Evolutionary conservation across 306 rosid genomes (phyloP).

Genomic region (Prunus dulcis): DNA sequence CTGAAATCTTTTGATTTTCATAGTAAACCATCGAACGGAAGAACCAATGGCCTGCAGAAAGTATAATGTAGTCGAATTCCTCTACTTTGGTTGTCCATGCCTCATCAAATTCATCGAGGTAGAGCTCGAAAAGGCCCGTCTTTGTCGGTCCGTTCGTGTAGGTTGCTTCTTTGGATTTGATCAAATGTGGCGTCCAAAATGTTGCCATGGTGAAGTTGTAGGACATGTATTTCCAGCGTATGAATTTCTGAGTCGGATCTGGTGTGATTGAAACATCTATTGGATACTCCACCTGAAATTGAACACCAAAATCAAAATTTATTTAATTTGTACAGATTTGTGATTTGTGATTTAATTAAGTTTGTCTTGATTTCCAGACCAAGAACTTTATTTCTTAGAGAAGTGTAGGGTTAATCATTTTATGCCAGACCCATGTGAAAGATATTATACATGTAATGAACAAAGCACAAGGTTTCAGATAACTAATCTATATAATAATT

Average conservation of each 20-base stretch:
- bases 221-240: constrained; percentile 62
- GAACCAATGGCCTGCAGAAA: constrained; percentile 90
- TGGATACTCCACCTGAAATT: constrained; percentile 75
- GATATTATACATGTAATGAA: background rate
- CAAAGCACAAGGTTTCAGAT: background rate
- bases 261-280: constrained; percentile 52
- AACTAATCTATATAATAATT: constrained; percentile 9
- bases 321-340: background rate
- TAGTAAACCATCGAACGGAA: constrained; percentile 49
- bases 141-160: constrained; percentile 42
- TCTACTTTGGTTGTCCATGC: constrained; percentile 56
- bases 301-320: too few species aligned
- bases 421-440: background rate
- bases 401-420: background rate
- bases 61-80: constrained; percentile 56
- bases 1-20: constrained; percentile 46
- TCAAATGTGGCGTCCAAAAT: constrained; percentile 80
- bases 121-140: constrained; percentile 52
- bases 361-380: background rate
- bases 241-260: constrained; percentile 44
- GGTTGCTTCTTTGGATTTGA: constrained; percentile 44
- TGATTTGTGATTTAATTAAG: background rate
- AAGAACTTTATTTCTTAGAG: background rate
- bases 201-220: constrained; percentile 81
- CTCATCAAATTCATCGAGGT: constrained; percentile 72